phyloP scores from a whole-genome alignment of 2,329 filamentous ascomycete species.

The Botrytis byssoidea region DNA sequence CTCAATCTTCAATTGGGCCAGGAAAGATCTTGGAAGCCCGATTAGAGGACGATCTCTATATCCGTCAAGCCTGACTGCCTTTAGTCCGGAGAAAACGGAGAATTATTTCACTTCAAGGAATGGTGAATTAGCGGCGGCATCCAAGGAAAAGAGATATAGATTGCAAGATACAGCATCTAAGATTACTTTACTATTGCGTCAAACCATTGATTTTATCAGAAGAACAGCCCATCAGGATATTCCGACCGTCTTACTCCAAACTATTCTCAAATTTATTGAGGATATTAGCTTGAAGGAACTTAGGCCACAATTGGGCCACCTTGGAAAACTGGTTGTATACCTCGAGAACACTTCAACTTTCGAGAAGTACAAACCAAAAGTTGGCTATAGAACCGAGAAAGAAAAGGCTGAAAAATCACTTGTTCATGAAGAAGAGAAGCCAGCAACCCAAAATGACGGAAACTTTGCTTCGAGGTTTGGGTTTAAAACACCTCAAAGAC shows the following conservation, averaged over 20 bases:
- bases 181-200: constrained; percentile 33
- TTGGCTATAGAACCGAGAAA: background rate
- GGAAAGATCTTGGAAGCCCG: constrained; percentile 38
- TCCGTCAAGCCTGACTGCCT: constrained; percentile 37
- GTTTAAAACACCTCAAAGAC: constrained; percentile 21
- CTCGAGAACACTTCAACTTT: constrained; percentile 14
- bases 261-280: constrained; percentile 29
- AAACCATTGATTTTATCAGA: constrained; percentile 34
- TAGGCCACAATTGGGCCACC: constrained; percentile 21
- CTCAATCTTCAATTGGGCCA: constrained; percentile 41
- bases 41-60: constrained; percentile 39
- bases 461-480: constrained; percentile 20
- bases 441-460: constrained; percentile 1
- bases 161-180: constrained; percentile 34
- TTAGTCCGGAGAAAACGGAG: constrained; percentile 26
- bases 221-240: constrained; percentile 31
- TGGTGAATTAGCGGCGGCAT: constrained; percentile 28
- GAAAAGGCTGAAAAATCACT: constrained; percentile 4
- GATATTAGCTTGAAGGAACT: constrained; percentile 13
- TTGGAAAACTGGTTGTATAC: constrained; percentile 22
- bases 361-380: constrained; percentile 21
- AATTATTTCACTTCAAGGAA: constrained; percentile 28
- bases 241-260: constrained; percentile 33
- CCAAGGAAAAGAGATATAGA: constrained; percentile 32
- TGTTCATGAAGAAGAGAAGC: background rate